Conservation (phyloP, 148 eudicot species). For the Diospyros kaki region DNA sequence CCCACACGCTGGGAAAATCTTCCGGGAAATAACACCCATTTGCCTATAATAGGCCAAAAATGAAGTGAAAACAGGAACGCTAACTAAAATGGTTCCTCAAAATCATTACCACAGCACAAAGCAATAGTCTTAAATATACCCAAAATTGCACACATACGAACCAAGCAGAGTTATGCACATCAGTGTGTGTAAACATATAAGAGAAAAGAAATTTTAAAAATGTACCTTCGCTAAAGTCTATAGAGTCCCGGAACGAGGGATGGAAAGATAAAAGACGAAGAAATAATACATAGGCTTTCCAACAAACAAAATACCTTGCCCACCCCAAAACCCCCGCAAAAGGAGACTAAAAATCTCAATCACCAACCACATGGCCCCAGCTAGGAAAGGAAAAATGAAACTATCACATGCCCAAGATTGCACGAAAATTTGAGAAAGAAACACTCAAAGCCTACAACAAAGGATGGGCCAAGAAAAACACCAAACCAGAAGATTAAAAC, state of each 20-base stretch:
- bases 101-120: background rate
- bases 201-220: too few species aligned
- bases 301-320: too few species aligned
- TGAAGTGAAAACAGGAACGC: background rate
- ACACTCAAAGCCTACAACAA: background rate
- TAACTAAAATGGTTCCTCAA: background rate
- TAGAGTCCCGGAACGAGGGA: too few species aligned
- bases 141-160: background rate
- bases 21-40: slow-evolving; percentile 88
- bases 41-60: slow-evolving; percentile 23
- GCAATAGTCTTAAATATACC: background rate
- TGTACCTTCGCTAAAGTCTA: too few species aligned
- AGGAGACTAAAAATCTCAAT: too few species aligned
- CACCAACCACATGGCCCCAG: too few species aligned
- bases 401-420: background rate
- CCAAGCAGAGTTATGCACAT: background rate
- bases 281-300: too few species aligned
- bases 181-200: background rate
- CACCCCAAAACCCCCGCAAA: too few species aligned
- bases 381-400: background rate
- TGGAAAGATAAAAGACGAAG: too few species aligned
- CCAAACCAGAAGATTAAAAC: background rate
- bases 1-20: slow-evolving; percentile 89
- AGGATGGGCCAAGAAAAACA: background rate
- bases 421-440: background rate